A percentile compares a stretch with the other conserved stretches of the same genome.
Conservation (phyloP, 192 early-diverging fungal species). For the Podila minutissima region DNA sequence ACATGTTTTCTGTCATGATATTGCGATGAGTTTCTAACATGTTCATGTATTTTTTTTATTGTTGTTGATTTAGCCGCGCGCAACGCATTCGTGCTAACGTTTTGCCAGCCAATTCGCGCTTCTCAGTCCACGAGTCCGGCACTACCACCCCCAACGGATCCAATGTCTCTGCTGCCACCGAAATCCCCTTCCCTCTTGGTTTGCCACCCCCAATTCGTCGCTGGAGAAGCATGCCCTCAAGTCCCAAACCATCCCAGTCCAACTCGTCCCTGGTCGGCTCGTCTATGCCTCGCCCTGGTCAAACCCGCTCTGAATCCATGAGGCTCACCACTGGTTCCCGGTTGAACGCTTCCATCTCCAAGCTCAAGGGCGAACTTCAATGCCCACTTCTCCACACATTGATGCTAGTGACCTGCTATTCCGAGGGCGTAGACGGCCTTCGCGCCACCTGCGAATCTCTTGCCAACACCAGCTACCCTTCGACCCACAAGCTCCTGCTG, state of each 20-base stretch:
- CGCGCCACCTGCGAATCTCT: constrained; percentile 82
- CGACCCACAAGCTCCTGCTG: constrained; percentile 80
- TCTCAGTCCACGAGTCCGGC: constrained; percentile 16
- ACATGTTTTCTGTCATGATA: too few relatives aligned
- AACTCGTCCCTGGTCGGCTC: constrained; percentile 20
- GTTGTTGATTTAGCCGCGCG: constrained; percentile 12
- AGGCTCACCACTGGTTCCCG: constrained; percentile 12
- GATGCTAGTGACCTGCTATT: constrained; percentile 83
- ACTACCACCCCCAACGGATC: constrained; percentile 30
- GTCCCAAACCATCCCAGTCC: constrained; percentile 10
- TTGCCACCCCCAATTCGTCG: constrained; percentile 41
- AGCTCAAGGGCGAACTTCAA: constrained; percentile 52
- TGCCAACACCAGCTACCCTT: constrained; percentile 75
- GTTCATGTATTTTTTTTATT: neutral
- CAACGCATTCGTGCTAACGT: constrained; percentile 49
- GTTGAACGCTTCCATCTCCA: constrained; percentile 55
- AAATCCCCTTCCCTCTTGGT: constrained; percentile 48
- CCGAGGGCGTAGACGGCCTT: constrained; percentile 77
- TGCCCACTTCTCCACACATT: constrained; percentile 71
- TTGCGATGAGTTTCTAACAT: too few relatives aligned
- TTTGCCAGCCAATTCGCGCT: constrained; percentile 19
- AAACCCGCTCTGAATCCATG: constrained; percentile 17
- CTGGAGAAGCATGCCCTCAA: constrained; percentile 24
- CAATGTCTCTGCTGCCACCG: constrained; percentile 34
- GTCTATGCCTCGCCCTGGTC: constrained; percentile 29